Evolutionary conservation across 139 green algal species (phyloP).

Genomic region (Zygnema circumcarinatum): DNA sequence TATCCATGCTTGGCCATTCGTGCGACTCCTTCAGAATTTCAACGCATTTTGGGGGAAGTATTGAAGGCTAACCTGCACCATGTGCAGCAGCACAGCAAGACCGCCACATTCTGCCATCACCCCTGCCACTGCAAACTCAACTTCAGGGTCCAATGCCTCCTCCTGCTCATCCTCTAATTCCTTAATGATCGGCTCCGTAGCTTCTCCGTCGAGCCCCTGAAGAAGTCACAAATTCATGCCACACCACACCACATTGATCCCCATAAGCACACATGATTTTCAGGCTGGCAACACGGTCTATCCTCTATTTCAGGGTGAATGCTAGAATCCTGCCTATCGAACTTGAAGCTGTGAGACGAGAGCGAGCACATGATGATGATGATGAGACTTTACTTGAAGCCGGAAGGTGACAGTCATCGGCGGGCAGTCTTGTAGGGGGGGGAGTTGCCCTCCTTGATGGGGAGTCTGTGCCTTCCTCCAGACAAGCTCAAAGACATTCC

Average conservation of each 20-base stretch:
- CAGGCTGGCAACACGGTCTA: too few species aligned
- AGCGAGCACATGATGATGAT: too few species aligned
- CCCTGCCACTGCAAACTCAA: conserved; percentile 58
- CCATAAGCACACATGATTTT: too few species aligned
- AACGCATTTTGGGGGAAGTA: too few species aligned
- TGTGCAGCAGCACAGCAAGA: conserved; percentile 51
- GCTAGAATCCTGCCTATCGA: not conserved
- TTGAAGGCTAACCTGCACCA: conserved; percentile 22
- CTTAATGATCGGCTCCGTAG: conserved; percentile 73
- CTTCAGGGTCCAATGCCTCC: conserved; percentile 61
- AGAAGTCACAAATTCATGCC: conserved; percentile 29
- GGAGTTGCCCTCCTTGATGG: not conserved
- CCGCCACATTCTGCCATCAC: conserved; percentile 57
- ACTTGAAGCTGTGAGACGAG: too few species aligned
- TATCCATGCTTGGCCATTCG: too few species aligned
- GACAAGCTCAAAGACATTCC: conserved; percentile 67
- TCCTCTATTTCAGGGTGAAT: too few species aligned
- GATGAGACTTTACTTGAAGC: conserved; percentile 44
- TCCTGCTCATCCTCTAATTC: conserved; percentile 44
- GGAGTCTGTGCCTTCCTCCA: conserved; percentile 47
- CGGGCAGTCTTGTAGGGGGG: conserved; percentile 4
- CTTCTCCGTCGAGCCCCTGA: conserved; percentile 74
- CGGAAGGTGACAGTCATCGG: conserved; percentile 73
- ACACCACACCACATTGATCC: not conserved
- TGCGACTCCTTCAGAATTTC: too few species aligned